Conservation (phyloP, 176 grass and related monocot genomes). For the Aegilops bicornis region DNA sequence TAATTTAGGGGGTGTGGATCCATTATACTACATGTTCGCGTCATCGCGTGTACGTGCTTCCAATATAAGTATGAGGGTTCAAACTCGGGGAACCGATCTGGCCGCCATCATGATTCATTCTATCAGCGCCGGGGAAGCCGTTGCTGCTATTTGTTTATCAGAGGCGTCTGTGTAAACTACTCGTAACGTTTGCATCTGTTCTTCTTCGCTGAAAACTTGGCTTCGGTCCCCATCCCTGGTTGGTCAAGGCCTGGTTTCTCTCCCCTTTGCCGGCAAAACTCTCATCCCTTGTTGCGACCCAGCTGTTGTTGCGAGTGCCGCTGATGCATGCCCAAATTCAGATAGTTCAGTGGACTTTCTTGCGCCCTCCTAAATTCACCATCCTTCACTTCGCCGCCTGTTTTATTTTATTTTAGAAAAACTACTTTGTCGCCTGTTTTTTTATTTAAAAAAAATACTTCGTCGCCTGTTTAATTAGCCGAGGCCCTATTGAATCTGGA, state of each 20-base stretch:
- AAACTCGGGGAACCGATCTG: constrained; percentile 11
- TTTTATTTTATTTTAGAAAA: too few relatives aligned
- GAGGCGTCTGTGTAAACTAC: background rate
- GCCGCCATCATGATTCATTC: background rate
- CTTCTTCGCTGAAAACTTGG: constrained; percentile 42
- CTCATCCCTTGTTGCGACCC: background rate
- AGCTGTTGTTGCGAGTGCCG: background rate
- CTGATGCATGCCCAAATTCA: constrained; percentile 2
- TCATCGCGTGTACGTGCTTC: background rate
- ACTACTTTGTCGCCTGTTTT: too few relatives aligned
- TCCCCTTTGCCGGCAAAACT: constrained; percentile 26
- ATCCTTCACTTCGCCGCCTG: too few relatives aligned
- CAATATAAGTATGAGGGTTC: background rate
- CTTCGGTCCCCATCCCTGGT: constrained; percentile 38
- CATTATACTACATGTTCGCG: background rate
- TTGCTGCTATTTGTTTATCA: background rate
- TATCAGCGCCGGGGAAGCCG: background rate
- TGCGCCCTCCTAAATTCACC: too few relatives aligned
- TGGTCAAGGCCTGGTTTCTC: constrained; percentile 35
- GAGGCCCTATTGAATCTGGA: too few relatives aligned
- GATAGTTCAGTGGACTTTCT: constrained; percentile 2
- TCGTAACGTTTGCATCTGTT: background rate
- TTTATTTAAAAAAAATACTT: too few relatives aligned
- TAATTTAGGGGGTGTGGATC: constrained; percentile 8
- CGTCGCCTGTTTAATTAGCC: too few relatives aligned